These are phyloP conservation scores for Acorus calamus DNA, from an alignment of 106 monocot species.

Conservation along the genomic window DNA sequence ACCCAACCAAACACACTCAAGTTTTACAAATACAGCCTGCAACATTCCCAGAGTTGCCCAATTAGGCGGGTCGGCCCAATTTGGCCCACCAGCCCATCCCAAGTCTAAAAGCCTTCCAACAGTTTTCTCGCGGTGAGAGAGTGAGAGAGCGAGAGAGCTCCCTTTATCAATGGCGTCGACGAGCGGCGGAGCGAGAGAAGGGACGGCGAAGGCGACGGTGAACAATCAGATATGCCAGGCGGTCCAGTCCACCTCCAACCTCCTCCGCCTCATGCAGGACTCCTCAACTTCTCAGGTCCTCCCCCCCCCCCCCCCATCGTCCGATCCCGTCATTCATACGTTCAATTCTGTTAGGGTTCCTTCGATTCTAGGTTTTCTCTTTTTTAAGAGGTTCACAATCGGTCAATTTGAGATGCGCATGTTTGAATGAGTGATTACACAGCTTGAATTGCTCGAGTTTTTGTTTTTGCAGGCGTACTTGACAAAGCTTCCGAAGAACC, in stretches of 20 bases:
- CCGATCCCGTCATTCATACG: no score
- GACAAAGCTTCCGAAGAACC: slow-evolving; percentile 67
- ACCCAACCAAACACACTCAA: no score
- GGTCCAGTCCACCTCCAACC: slow-evolving; percentile 80
- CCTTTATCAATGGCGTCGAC: slow-evolving; percentile 11
- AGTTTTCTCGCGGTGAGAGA: no score
- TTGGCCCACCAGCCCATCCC: no score
- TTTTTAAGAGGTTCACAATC: neutral
- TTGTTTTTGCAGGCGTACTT: slow-evolving; percentile 41
- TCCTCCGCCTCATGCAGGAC: slow-evolving; percentile 77
- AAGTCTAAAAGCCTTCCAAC: no score
- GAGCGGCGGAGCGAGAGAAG: slow-evolving; percentile 16
- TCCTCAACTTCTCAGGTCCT: slow-evolving; percentile 77
- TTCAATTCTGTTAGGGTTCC: neutral
- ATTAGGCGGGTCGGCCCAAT: no score
- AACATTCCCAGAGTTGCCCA: no score
- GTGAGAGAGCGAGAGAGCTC: no score
- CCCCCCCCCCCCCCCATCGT: neutral
- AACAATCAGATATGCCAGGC: slow-evolving; percentile 76
- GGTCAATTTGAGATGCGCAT: neutral
- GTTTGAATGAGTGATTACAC: neutral
- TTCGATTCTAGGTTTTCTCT: neutral
- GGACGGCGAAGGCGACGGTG: slow-evolving; percentile 55
- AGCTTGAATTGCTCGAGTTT: no score
- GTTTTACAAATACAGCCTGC: no score